Conservation (phyloP, 768 basidiomycete genomes). For the Neoboletus magnificus region DNA sequence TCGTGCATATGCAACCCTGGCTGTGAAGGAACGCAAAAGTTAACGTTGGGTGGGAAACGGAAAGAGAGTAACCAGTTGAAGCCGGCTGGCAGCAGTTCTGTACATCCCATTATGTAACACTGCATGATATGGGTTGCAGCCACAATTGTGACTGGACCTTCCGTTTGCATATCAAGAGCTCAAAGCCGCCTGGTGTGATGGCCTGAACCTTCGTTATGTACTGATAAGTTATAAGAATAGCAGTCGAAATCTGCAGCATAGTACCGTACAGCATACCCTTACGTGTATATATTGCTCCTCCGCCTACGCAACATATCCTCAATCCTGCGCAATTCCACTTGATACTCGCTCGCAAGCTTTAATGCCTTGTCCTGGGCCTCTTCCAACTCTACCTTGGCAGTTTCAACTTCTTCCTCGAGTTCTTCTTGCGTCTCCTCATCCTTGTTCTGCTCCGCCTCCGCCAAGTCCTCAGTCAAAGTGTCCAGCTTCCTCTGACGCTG, state of each 20-base stretch:
- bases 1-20: not conserved
- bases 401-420: constrained; percentile 37
- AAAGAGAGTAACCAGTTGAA: not conserved
- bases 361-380: constrained; percentile 23
- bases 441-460: constrained; percentile 38
- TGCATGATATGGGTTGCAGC: not conserved
- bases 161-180: not conserved
- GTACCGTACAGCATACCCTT: not conserved
- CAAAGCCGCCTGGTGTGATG: not conserved
- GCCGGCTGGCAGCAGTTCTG: not conserved
- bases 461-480: constrained; percentile 43
- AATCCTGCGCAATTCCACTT: constrained; percentile 24
- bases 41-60: not conserved
- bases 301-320: constrained; percentile 23
- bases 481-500: constrained; percentile 44
- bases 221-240: not conserved
- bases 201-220: not conserved
- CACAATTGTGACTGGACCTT: not conserved
- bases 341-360: constrained; percentile 26
- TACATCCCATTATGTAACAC: not conserved
- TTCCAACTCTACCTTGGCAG: constrained; percentile 20
- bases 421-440: constrained; percentile 47
- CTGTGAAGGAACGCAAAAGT: not conserved
- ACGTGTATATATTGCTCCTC: not conserved
- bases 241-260: not conserved